These are phyloP conservation scores for Apiospora saccharicola DNA, from an alignment of 2,329 filamentous ascomycete species.

Conservation along the genomic window DNA sequence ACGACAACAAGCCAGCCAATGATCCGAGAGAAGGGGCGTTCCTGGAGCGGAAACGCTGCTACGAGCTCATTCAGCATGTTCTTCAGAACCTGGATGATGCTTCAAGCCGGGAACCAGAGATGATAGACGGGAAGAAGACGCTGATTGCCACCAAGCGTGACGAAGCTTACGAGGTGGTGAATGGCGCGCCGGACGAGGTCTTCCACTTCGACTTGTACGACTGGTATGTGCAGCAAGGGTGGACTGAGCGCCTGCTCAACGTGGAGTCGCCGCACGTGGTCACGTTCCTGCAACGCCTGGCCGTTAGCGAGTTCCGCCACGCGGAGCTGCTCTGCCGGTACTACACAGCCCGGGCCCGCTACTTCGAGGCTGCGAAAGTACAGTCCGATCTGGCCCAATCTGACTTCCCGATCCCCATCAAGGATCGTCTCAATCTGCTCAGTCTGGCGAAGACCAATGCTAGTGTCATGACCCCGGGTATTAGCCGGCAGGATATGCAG, in stretches of 20 bases:
- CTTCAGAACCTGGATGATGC: slow-evolving; percentile 79
- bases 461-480: slow-evolving; percentile 78
- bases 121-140: slow-evolving; percentile 80
- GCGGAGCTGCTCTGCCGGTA: slow-evolving; percentile 94
- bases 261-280: slow-evolving; percentile 87
- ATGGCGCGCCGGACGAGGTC: slow-evolving; percentile 86
- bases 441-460: slow-evolving; percentile 92
- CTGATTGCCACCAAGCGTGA: slow-evolving; percentile 78
- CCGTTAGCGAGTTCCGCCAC: slow-evolving; percentile 74
- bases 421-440: slow-evolving; percentile 87
- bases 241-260: slow-evolving; percentile 84
- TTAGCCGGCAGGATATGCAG: slow-evolving; percentile 83
- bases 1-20: slow-evolving; percentile 76
- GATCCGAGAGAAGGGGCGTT: slow-evolving; percentile 76
- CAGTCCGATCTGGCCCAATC: slow-evolving; percentile 85
- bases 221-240: slow-evolving; percentile 89
- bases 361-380: slow-evolving; percentile 86
- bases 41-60: slow-evolving; percentile 77
- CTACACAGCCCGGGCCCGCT: slow-evolving; percentile 84
- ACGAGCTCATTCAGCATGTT: slow-evolving; percentile 85
- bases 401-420: slow-evolving; percentile 80
- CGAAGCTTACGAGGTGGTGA: slow-evolving; percentile 91
- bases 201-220: slow-evolving; percentile 98
- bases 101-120: slow-evolving; percentile 72
- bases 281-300: slow-evolving; percentile 82